Evolutionary conservation across 345 rosid genomes (phyloP).

Genomic region (Pistacia atlantica): DNA sequence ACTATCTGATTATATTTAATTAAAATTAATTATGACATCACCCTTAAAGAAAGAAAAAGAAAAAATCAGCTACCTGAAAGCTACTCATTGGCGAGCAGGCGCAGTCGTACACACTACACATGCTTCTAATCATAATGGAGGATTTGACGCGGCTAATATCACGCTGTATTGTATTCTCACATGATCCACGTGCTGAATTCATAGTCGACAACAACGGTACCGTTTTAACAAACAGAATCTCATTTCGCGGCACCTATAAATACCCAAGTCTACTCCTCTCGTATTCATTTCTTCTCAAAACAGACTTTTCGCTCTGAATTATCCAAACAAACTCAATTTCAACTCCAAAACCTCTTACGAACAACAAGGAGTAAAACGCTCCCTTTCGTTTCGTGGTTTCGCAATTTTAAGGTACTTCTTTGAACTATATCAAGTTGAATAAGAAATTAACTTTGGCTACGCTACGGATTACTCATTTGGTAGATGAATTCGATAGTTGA

Average conservation of each 20-base stretch:
- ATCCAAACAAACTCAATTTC: not conserved
- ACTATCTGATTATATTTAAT: too few species aligned
- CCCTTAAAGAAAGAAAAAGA: not conserved
- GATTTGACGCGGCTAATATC: constrained; percentile 6
- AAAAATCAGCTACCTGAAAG: not conserved
- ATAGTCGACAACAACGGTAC: not conserved
- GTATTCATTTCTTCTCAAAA: not conserved
- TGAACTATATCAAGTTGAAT: not conserved
- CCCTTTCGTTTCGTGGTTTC: not conserved
- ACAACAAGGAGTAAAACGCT: not conserved
- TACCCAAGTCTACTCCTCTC: not conserved
- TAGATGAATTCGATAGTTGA: not conserved
- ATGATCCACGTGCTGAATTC: not conserved
- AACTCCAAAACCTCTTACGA: not conserved
- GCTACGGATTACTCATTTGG: not conserved
- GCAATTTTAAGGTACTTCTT: not conserved
- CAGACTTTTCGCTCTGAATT: not conserved
- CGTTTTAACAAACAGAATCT: not conserved
- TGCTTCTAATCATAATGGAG: not conserved
- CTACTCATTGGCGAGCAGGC: not conserved
- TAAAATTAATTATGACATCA: not conserved
- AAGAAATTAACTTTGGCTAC: too few species aligned
- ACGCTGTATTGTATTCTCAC: not conserved
- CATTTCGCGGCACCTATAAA: constrained; percentile 1
- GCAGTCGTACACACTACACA: not conserved